Evolutionary conservation across 2,329 filamentous ascomycete genomes (phyloP), one percentile per base, ranked within the genome.

Genomic region (Trichoderma aggressivum): DNA sequence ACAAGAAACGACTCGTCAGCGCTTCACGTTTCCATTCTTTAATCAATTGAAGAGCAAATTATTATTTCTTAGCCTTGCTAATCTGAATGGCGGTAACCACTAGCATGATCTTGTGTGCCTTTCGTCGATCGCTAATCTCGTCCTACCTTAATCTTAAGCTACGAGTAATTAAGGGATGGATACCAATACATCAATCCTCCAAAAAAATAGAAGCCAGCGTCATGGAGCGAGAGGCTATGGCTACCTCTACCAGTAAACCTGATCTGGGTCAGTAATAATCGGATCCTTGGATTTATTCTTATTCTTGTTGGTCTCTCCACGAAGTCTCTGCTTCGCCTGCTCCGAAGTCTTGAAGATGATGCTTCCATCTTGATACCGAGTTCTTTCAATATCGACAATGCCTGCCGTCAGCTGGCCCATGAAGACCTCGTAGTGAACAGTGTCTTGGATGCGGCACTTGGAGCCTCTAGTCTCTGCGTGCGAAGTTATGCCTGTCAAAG

Each of bases 391-490:
- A n/a, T 79, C 75, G 11, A 81, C 73, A 59, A 81, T 72, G 0
- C 80, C 79, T 7, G 73, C 79, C 0, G 79, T 79, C 34, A 81
- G 70, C 70, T 80, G 79, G 61, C 81, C 77, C 59, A 81, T 63
- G 55, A 76, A 81, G 1, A 75, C 72, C 3, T 74, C 73, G 55
- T 76, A 87, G 16, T 80, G 77, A 12, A 81, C 77, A 0, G 81
- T 79, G 3, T 83, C 75, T 5, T 84, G 82, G 30, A 88, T 80
- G 7, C 76, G 77, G 78, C 86, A 87, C 24, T 77, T 78, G 39
- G 72, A 75, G 3, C 80, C 79, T 67, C 80, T 81, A 1, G 83
- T 80, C 74, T 89, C 86, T 26, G 81, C 82, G 72, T 89, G 87
- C 60, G 82, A 80, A 4, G 84, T 81, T 36, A 88, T 81, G 3